A percentile compares a stretch with the other conserved stretches of the same genome.
These are phyloP conservation scores for Fusarium lyarnte DNA, from an alignment of 2,329 filamentous ascomycete species.

Conservation along the genomic window DNA sequence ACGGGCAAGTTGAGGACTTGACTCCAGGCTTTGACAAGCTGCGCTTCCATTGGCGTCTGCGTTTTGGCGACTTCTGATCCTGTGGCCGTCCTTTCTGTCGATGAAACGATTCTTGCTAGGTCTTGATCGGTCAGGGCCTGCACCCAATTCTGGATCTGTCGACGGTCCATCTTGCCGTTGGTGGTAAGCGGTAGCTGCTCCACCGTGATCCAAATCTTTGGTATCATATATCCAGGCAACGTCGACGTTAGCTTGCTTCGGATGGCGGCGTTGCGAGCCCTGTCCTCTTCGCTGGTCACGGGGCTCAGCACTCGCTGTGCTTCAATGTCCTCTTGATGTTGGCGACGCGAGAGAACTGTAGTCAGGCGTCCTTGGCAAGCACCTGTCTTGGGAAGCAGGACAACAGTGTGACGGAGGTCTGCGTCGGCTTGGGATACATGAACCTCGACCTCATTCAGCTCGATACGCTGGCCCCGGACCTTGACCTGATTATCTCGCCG, in stretches of 20 bases:
- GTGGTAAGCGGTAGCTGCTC: neutral
- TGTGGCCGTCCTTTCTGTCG: neutral
- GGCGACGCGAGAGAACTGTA: neutral
- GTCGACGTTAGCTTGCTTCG: neutral
- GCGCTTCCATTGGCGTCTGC: neutral
- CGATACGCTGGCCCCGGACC: slow-evolving; percentile 39
- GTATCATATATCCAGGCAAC: neutral
- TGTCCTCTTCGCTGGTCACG: neutral
- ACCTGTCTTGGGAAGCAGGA: neutral
- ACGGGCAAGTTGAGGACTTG: neutral
- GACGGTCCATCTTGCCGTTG: neutral
- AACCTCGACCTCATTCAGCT: slow-evolving; percentile 4
- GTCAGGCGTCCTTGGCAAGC: neutral
- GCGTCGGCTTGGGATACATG: neutral
- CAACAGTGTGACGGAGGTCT: neutral
- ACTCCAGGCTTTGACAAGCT: neutral
- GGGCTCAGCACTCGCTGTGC: neutral
- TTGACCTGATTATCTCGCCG: slow-evolving; percentile 44
- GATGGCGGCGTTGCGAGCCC: neutral
- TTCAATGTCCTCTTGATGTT: neutral
- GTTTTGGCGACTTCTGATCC: neutral
- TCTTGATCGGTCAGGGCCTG: neutral
- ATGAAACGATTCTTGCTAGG: neutral
- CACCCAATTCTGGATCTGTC: neutral
- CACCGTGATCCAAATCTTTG: neutral